Base-by-base conservation (phyloP, 495 filamentous ascomycete species). In the Daldinia concentrica region DNA sequence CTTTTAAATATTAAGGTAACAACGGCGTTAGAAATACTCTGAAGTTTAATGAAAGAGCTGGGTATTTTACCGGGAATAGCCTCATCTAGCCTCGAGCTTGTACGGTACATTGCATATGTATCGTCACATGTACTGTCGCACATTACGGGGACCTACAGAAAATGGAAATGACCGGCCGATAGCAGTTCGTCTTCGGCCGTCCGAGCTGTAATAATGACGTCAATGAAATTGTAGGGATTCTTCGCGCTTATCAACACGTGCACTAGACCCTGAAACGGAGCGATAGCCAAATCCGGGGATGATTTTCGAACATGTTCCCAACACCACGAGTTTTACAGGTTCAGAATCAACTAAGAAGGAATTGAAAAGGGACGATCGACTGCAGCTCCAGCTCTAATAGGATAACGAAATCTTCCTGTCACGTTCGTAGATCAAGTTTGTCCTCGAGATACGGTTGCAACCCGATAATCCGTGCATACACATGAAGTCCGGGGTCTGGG, bases 171-270 rank as follows among this genome's bases (percentile, higher is more conserved):
- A 48, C 43, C 43, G 43, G 43, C 43, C 43, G 43, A 48, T 48
- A 48, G 22, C 17, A 48, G 19, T 48, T 48, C 8, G 2, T 48
- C 19, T 48, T 48, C 43, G 19, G 43, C 43, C 43, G 43, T 24
- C 3, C 19, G 19, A 24, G 24, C 11, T 48, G 19, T 48, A 48
- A 48, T 48, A 54, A 54, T 72, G 69, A 72, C 69, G 69, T 72
- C 69, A 68, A 52, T 17, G 24, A 30, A 14, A 15, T n/a, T 12
- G 11, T 57, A 26, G 39, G 19, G 48, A 19, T 54, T 51, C 14
- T 32, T 61, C 30, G 36, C 29, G 50, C 57, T 77, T 77, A 77
- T 77, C 75, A 71, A 64, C 75, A 77, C 75, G 75, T 77, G 75
- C 51, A 2, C 24, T 45, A 41, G 50, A 64, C 58, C 39, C 54